Evolutionary conservation across 148 eudicot species (phyloP).

Genomic region (Fagopyrum esculentum): DNA sequence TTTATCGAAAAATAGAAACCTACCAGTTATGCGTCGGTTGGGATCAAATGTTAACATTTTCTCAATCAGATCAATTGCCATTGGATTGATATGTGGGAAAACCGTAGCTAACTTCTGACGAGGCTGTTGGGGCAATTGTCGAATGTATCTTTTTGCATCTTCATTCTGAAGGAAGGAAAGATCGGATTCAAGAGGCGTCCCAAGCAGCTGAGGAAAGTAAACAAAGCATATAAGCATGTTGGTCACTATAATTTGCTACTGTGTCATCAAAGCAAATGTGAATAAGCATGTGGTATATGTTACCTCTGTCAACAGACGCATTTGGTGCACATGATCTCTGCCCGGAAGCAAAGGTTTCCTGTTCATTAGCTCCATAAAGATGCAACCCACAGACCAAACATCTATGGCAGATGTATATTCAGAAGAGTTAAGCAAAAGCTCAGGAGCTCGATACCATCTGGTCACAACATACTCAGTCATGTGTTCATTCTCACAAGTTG

Average conservation of each 20-base stretch:
- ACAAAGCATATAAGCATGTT: neutral
- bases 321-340: conserved; percentile 74
- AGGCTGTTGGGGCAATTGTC: conserved; percentile 57
- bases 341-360: conserved; percentile 77
- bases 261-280: neutral
- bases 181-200: conserved; percentile 74
- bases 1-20: neutral
- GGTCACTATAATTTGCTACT: neutral
- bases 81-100: conserved; percentile 69
- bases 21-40: conserved; percentile 77
- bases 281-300: neutral
- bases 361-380: conserved; percentile 89
- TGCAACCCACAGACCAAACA: conserved; percentile 94
- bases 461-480: conserved; percentile 95
- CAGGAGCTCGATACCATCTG: conserved; percentile 92
- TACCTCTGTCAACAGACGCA: conserved; percentile 70
- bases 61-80: conserved; percentile 75
- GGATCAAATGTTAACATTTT: conserved; percentile 86
- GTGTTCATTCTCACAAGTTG: conserved; percentile 61
- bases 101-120: conserved; percentile 46
- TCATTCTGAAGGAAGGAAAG: conserved; percentile 56
- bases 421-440: conserved; percentile 75
- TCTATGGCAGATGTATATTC: conserved; percentile 84
- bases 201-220: conserved; percentile 45
- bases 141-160: conserved; percentile 68